A percentile compares a stretch with the other conserved stretches of the same genome.
Evolutionary conservation across 768 basidiomycete genomes (phyloP).

Genomic region (Leucocoprinus leucothites): DNA sequence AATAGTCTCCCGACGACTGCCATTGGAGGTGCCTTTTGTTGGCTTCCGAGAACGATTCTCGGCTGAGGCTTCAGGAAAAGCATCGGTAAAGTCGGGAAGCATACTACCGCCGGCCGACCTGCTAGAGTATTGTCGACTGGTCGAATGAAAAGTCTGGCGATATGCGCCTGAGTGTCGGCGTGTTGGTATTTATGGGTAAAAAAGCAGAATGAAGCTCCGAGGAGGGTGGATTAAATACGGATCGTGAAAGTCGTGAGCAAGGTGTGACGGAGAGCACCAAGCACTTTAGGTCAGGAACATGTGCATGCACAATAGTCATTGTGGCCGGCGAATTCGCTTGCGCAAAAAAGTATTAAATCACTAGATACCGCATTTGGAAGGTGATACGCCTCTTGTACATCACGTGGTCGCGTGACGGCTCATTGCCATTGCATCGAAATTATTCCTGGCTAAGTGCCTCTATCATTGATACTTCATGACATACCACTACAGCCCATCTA

Average conservation of each 20-base stretch:
- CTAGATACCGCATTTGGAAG: neutral
- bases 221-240: neutral
- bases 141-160: too few relatives aligned
- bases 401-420: conserved; percentile 5
- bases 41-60: neutral
- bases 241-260: conserved; percentile 1
- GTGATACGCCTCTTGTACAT: neutral
- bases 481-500: conserved; percentile 1
- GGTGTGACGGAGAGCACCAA: too few relatives aligned
- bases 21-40: neutral
- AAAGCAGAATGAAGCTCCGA: neutral
- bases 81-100: conserved; percentile 12
- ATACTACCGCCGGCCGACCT: conserved; percentile 6
- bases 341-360: neutral
- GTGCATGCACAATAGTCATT: neutral
- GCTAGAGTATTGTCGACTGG: neutral
- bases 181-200: conserved; percentile 1
- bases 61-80: conserved; percentile 1
- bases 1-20: conserved; percentile 42
- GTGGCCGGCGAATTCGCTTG: conserved; percentile 3
- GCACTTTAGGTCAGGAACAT: neutral
- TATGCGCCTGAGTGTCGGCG: neutral
- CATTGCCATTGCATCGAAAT: neutral
- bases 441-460: too few relatives aligned
- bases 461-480: neutral